Evolutionary conservation across 352 stramenopile species (phyloP), one percentile per base, ranked within the genome.

Genomic region (Pythium apleroticum): DNA sequence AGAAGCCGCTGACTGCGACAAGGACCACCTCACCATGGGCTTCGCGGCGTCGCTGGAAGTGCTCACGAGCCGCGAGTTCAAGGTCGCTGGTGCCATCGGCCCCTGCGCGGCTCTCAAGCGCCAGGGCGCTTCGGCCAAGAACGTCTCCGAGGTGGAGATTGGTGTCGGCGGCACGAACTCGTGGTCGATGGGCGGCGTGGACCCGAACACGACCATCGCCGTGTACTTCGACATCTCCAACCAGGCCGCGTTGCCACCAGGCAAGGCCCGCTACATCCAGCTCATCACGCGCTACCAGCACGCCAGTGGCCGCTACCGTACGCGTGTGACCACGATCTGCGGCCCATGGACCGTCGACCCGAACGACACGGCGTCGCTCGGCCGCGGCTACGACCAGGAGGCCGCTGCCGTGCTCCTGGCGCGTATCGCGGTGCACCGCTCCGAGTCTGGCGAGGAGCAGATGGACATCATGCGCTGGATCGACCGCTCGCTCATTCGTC

Each of bases 231-330:
- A 99, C 71, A 89, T 99, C 62, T 91, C 89, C 17, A 95, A 95
- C 76, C 86, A 93, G 67, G 78, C 77, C 19, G 72, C 83, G 30
- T 55, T 91, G 28, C 66, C 86, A 17, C 78, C 82, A 15, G 86
- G 86, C 64, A 95, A 99, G 78, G 93, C 95, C 46, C 92, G 97
- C 33, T 99, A 97, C 84, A 97, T 99, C 63, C 91, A 98, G 80
- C 93, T 99, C 65, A 92, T 99, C 66, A 99, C 98, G 15, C 97
- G 96, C 66, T 99, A 99, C 81, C 97, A 99, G 77, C 97, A 99
- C 70, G 85, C 97, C 17, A 98, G 89, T 56, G 97, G 98, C 28
- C 84, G 81, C 27, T 98, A 98, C 72, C 86, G 97, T 52, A 93
- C 98, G 45, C 90, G 98, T 63, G 93, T 98, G 46, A 99, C 97